Conservation (phyloP, 2,329 filamentous ascomycete genomes). For the Anthostomella pinea region DNA sequence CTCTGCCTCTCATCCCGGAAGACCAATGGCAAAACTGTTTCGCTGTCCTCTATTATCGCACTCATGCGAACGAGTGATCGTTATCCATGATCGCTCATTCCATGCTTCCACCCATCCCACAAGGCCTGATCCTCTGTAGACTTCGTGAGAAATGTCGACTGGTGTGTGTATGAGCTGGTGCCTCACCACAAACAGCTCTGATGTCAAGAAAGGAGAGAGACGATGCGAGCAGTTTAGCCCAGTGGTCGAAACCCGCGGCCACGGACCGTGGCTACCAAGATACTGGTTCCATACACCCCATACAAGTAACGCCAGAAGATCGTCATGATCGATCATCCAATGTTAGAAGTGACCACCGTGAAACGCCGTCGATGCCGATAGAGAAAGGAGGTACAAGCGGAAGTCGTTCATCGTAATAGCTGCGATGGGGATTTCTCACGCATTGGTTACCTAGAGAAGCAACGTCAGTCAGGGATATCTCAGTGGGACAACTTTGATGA, state of each 20-base stretch:
- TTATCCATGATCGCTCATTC: slow-evolving; percentile 13
- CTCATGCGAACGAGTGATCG: slow-evolving; percentile 21
- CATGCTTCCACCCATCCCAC: slow-evolving; percentile 11
- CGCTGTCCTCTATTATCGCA: slow-evolving; percentile 26
- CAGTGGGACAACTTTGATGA: slow-evolving; percentile 13
- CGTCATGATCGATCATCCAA: slow-evolving; percentile 31
- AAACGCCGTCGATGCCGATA: slow-evolving; percentile 36
- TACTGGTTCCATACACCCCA: slow-evolving; percentile 27
- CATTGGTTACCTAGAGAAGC: slow-evolving; percentile 33
- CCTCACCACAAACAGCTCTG: background rate
- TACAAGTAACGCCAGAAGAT: slow-evolving; percentile 34
- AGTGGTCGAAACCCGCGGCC: slow-evolving; percentile 18
- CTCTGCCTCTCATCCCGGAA: slow-evolving; percentile 17
- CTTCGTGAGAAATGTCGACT: slow-evolving; percentile 23
- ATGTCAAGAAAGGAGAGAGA: slow-evolving; percentile 30
- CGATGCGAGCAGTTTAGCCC: slow-evolving; percentile 18
- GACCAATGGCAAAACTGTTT: slow-evolving; percentile 15
- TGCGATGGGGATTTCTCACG: slow-evolving; percentile 27
- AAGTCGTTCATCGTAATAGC: slow-evolving; percentile 33
- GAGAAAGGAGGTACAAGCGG: slow-evolving; percentile 29
- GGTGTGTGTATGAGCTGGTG: slow-evolving; percentile 14
- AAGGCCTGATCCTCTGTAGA: slow-evolving; percentile 23
- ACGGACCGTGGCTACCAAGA: slow-evolving; percentile 20
- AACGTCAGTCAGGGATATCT: slow-evolving; percentile 6
- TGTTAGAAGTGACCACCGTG: slow-evolving; percentile 32